phyloP scores from a whole-genome alignment of 805 yeast species.

The Candida quercuum region DNA sequence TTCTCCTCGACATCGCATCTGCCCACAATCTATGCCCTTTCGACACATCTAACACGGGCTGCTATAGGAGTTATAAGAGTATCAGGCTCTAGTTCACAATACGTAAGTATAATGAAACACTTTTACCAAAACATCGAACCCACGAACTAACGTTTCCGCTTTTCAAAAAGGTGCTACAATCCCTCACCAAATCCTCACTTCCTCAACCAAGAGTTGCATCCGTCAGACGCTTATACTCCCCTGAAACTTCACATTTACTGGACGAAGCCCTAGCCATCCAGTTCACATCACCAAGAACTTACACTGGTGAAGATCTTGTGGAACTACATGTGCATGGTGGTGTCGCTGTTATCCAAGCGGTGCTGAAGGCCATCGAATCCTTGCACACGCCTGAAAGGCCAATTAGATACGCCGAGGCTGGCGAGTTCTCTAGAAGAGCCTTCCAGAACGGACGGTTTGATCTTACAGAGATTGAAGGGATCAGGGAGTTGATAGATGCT shows the following conservation, averaged over 20 bases:
- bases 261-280: constrained; percentile 74
- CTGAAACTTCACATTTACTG: constrained; percentile 36
- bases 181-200: constrained; percentile 36
- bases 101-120: constrained; percentile 12
- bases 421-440: constrained; percentile 87
- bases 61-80: constrained; percentile 85
- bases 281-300: constrained; percentile 71
- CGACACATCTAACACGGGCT: constrained; percentile 75
- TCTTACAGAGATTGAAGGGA: constrained; percentile 86
- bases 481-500: constrained; percentile 83
- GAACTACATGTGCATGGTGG: constrained; percentile 97
- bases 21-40: constrained; percentile 86
- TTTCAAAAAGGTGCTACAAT: constrained; percentile 34
- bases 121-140: not conserved
- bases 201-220: constrained; percentile 53
- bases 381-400: constrained; percentile 42
- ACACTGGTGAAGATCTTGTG: constrained; percentile 87
- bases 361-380: constrained; percentile 52
- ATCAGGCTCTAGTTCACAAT: constrained; percentile 61
- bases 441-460: constrained; percentile 81
- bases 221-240: constrained; percentile 50
- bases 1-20: constrained; percentile 4
- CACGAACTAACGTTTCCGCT: too few relatives aligned
- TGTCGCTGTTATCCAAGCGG: constrained; percentile 69
- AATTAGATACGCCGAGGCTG: constrained; percentile 83